Evolutionary conservation across 2,329 filamentous ascomycete genomes (phyloP), one percentile per base, ranked within the genome.

Genomic region (Ophiosphaerella korrae): DNA sequence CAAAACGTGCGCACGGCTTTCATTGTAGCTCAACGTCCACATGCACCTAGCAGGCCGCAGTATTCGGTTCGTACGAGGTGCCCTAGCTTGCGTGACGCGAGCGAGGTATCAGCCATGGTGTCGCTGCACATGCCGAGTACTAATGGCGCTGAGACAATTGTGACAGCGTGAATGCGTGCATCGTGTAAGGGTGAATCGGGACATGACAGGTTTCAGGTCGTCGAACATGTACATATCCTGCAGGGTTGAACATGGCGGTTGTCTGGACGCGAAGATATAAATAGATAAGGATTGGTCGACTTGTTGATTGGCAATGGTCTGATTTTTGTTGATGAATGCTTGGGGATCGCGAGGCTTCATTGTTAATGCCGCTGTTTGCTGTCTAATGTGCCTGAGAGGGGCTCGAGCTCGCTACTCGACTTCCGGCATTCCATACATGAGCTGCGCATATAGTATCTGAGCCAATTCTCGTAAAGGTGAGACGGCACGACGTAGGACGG

Each of bases 401-500:
- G 8, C 7, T 29, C 11, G 26, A 29, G 26, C 21, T 40, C 44
- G 44, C 44, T 42, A 42, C 33, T 32, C 18, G 24, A n/a, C 14
- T 34, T 21, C 18, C 36, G 16, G 35, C 18, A 43, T 12, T 34
- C 12, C n/a, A 26, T 12, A 11, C 21, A 37, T 21, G 18, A 21
- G 18, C 18, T 21, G 18, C 18, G 18, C 18, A 21, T 21, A 21
- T 4, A 21, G 5, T 21, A 43, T 21, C 16, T 21, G 18, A 11
- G 23, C 3, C 37, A 31, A n/a, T 54, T 50, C 23, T 52, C 53
- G 49, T 50, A 37, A 37, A 29, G 11, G 38, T 53, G 49, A 55
- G 51, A 55, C 57, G 24, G 55, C 38, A 45, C 38, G 32, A 56
- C 46, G 50, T 59, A 7, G 48, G 42, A 57, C 43, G 14, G 33